phyloP scores from a whole-genome alignment of 1,139 yeast species.

The Hansenula lynferdii region DNA sequence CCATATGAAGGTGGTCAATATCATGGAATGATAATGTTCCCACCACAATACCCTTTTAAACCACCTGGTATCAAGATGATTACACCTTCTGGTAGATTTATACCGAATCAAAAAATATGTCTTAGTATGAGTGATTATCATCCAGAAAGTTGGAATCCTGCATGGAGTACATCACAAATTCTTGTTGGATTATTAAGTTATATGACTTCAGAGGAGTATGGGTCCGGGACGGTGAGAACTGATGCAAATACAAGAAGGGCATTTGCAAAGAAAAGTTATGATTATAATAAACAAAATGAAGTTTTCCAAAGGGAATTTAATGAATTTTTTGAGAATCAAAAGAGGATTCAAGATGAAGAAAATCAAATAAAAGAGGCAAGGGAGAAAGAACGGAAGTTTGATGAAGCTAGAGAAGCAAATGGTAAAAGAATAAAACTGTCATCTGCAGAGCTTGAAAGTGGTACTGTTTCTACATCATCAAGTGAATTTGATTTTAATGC shows the following conservation, averaged over 20 bases:
- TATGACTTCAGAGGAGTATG: constrained; percentile 35
- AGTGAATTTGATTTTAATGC: constrained; percentile 4
- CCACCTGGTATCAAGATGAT: constrained; percentile 76
- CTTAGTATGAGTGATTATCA: constrained; percentile 53
- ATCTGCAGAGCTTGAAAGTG: no score
- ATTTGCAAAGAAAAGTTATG: constrained; percentile 8
- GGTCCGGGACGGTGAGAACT: constrained; percentile 13
- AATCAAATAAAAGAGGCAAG: not conserved
- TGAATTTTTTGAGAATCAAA: not conserved
- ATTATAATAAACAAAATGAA: constrained; percentile 26
- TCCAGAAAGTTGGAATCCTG: constrained; percentile 84
- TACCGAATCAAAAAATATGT: constrained; percentile 37
- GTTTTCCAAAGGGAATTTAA: constrained; percentile 53
- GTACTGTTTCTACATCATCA: no score
- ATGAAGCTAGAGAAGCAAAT: no score
- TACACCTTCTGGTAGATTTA: constrained; percentile 66
- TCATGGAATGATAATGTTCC: constrained; percentile 68
- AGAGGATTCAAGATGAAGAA: constrained; percentile 5
- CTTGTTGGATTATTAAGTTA: constrained; percentile 68
- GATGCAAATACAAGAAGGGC: constrained; percentile 3
- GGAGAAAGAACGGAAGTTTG: no score
- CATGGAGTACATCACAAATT: constrained; percentile 78
- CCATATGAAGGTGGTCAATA: constrained; percentile 74
- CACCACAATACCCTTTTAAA: constrained; percentile 69
- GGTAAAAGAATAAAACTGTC: no score